phyloP scores from a whole-genome alignment of 306 rosid species.

The Comarum palustre region DNA sequence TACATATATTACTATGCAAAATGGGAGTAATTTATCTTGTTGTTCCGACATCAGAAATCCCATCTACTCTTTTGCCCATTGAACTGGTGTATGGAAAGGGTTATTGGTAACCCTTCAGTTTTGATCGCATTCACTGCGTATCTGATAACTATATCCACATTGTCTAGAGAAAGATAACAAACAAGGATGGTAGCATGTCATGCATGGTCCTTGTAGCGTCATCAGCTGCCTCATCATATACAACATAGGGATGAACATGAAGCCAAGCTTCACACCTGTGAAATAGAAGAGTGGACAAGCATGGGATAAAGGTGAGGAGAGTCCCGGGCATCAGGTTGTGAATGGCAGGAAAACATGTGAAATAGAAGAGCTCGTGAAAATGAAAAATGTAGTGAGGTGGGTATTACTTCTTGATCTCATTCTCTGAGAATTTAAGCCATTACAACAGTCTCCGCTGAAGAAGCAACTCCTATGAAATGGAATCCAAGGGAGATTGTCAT shows the following conservation, averaged over 20 bases:
- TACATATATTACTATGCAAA: neutral
- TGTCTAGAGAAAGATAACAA: neutral
- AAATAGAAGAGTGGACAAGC: constrained; percentile 26
- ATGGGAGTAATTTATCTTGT: neutral
- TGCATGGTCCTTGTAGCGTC: neutral
- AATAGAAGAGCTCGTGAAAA: constrained; percentile 66
- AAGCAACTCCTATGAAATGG: constrained; percentile 1
- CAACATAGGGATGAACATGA: neutral
- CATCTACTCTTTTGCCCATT: neutral
- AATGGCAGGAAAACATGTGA: constrained; percentile 76
- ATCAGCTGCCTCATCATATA: neutral
- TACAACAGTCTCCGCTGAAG: neutral
- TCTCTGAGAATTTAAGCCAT: neutral
- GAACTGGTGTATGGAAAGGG: neutral
- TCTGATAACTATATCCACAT: neutral
- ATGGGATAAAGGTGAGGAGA: constrained; percentile 50
- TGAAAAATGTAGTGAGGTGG: constrained; percentile 68
- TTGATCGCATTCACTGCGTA: neutral
- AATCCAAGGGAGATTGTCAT: constrained; percentile 6
- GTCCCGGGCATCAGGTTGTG: constrained; percentile 75
- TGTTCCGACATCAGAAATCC: neutral
- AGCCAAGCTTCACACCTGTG: neutral
- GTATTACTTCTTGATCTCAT: constrained; percentile 13
- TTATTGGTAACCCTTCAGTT: neutral
- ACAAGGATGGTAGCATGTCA: neutral